Evolutionary conservation across 2,329 filamentous ascomycete species (phyloP).

Genomic region (Trichoderma hamatum): DNA sequence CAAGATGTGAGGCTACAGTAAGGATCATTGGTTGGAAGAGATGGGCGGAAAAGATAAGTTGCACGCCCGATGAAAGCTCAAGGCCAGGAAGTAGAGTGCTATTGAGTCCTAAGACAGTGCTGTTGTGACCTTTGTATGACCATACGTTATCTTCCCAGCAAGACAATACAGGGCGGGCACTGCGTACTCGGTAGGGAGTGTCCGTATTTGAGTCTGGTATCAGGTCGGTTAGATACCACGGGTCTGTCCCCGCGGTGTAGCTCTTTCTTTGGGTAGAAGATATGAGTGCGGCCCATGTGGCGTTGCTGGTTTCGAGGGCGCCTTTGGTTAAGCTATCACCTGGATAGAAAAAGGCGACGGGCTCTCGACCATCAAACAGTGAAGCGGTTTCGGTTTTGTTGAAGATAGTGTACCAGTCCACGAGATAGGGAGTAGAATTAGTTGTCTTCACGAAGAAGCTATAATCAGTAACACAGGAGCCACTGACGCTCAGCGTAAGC

Average conservation of each 20-base stretch:
- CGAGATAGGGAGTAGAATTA: background rate
- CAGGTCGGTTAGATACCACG: background rate
- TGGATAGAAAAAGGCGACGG: background rate
- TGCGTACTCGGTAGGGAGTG: background rate
- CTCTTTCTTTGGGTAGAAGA: background rate
- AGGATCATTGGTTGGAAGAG: background rate
- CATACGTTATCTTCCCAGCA: slow-evolving; percentile 5
- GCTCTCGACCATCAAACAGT: background rate
- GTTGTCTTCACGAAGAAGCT: background rate
- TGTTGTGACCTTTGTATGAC: slow-evolving; percentile 6
- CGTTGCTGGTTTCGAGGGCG: background rate
- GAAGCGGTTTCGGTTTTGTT: background rate
- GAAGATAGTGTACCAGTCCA: background rate
- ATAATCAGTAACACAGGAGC: slow-evolving; percentile 14
- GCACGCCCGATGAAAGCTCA: background rate
- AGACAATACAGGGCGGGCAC: background rate
- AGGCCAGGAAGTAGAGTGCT: background rate
- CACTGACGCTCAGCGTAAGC: background rate
- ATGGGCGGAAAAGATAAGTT: background rate
- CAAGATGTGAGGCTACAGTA: background rate
- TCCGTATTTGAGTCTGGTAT: background rate
- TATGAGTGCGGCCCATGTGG: background rate
- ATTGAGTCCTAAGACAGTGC: background rate
- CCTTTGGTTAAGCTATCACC: background rate
- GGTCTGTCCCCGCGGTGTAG: background rate